Evolutionary conservation across 176 grass and related monocot genomes (phyloP).

Genomic region (Otatea glauca): DNA sequence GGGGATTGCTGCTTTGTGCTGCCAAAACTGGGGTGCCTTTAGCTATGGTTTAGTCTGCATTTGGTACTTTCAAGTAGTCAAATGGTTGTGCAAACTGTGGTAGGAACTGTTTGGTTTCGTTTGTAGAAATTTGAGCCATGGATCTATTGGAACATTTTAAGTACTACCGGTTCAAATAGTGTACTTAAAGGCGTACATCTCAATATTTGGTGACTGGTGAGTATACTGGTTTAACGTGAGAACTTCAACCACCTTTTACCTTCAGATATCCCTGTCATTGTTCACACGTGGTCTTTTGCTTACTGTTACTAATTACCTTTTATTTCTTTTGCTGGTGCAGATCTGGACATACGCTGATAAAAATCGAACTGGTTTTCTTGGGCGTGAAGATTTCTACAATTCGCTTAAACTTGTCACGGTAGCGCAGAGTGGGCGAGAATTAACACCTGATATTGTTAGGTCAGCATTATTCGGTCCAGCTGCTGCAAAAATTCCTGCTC

Average conservation of each 20-base stretch:
- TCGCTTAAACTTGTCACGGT: conserved; percentile 85
- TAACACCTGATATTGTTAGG: conserved; percentile 85
- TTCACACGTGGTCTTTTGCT: background rate
- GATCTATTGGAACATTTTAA: background rate
- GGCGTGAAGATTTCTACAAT: conserved; percentile 88
- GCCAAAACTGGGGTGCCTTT: background rate
- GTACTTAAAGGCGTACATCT: background rate
- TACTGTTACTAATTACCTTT: conserved; percentile 5
- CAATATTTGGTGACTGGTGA: background rate
- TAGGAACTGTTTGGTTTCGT: background rate
- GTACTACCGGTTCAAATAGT: background rate
- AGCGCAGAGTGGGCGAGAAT: conserved; percentile 75
- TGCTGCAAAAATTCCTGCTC: conserved; percentile 86
- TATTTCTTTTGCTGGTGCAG: conserved; percentile 43
- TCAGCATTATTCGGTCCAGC: conserved; percentile 80
- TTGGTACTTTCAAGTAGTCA: background rate
- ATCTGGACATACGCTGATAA: conserved; percentile 92
- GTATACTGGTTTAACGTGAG: background rate
- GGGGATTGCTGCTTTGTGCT: background rate
- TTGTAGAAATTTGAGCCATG: background rate
- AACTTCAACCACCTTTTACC: conserved; percentile 13
- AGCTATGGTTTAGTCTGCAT: background rate
- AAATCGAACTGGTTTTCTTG: conserved; percentile 82
- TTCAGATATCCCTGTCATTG: background rate
- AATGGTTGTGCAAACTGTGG: background rate